Percentiles rank a stretch among this genome's conserved stretches.
Conservation (phyloP, 352 stramenopile species). For the Thraustotheca clavata region DNA sequence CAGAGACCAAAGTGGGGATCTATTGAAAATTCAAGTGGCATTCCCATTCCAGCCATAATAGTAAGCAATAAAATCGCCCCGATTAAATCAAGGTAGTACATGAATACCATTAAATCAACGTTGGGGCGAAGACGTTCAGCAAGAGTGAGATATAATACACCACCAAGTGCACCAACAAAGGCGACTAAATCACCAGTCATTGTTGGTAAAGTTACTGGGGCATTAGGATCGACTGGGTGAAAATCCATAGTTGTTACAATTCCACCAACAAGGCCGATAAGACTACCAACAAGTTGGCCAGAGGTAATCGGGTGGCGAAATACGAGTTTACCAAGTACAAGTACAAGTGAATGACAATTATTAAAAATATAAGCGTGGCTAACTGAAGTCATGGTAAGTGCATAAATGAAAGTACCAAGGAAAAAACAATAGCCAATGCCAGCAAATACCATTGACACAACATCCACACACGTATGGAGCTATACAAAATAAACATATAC, state of each 20-base stretch:
- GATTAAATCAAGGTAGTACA: constrained; percentile 55
- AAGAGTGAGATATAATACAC: constrained; percentile 63
- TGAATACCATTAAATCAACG: constrained; percentile 52
- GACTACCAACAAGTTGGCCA: constrained; percentile 54
- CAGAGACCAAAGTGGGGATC: constrained; percentile 71
- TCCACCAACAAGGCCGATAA: constrained; percentile 60
- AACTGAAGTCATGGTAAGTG: constrained; percentile 61
- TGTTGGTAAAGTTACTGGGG: constrained; percentile 37
- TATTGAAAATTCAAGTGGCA: constrained; percentile 57
- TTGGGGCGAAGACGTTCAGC: constrained; percentile 60
- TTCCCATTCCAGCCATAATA: constrained; percentile 50
- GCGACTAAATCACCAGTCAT: constrained; percentile 67
- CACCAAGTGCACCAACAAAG: constrained; percentile 56
- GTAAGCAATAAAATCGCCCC: constrained; percentile 54
- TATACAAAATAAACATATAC: too few species aligned
- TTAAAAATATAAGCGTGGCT: constrained; percentile 78
- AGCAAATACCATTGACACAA: constrained; percentile 36
- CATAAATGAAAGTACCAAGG: constrained; percentile 57
- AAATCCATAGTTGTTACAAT: constrained; percentile 60
- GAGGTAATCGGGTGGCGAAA: constrained; percentile 45
- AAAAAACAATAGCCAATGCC: constrained; percentile 64
- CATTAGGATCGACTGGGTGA: constrained; percentile 20
- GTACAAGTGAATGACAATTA: constrained; percentile 70
- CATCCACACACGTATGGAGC: background rate
- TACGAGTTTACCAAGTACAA: constrained; percentile 65